A percentile compares a stretch with the other conserved stretches of the same genome.
phyloP scores from a whole-genome alignment of 1,284 basidiomycete genomes.

The Ustilago esculenta region DNA sequence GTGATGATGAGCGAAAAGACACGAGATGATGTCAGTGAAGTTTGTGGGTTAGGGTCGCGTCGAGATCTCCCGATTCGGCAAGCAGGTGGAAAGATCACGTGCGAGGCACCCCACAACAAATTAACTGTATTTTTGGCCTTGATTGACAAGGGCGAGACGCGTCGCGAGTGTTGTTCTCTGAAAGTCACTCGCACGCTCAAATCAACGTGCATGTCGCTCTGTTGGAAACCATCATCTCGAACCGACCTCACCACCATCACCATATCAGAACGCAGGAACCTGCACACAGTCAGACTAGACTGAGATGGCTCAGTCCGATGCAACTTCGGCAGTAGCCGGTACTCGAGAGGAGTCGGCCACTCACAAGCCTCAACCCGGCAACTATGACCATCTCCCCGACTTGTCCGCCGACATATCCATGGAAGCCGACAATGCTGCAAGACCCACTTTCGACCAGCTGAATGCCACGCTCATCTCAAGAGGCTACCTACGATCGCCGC shows the following conservation, averaged over 20 bases:
- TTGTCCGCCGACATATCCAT: conserved; percentile 31
- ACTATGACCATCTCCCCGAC: conserved; percentile 39
- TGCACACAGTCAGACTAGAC: neutral
- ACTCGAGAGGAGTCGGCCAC: neutral
- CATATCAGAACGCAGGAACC: neutral
- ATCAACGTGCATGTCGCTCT: neutral
- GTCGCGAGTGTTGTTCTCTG: conserved; percentile 46
- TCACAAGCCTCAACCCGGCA: conserved; percentile 6
- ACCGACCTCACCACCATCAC: conserved; percentile 17
- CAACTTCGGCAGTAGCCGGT: neutral
- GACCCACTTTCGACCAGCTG: conserved; percentile 53
- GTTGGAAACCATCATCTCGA: neutral
- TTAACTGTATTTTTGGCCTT: neutral
- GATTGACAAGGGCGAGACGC: conserved; percentile 13
- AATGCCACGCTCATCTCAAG: conserved; percentile 48
- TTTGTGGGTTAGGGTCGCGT: conserved; percentile 26
- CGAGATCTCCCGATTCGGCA: too few species aligned
- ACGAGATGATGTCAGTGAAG: conserved; percentile 7
- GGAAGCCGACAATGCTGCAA: conserved; percentile 1
- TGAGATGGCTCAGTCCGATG: conserved; percentile 2
- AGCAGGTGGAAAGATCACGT: too few species aligned
- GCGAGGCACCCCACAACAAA: conserved; percentile 3
- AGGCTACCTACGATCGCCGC: conserved; percentile 42
- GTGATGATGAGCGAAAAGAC: neutral
- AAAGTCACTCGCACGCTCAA: neutral